Conservation (phyloP, 495 filamentous ascomycete genomes). For the Talaromyces ruber region DNA sequence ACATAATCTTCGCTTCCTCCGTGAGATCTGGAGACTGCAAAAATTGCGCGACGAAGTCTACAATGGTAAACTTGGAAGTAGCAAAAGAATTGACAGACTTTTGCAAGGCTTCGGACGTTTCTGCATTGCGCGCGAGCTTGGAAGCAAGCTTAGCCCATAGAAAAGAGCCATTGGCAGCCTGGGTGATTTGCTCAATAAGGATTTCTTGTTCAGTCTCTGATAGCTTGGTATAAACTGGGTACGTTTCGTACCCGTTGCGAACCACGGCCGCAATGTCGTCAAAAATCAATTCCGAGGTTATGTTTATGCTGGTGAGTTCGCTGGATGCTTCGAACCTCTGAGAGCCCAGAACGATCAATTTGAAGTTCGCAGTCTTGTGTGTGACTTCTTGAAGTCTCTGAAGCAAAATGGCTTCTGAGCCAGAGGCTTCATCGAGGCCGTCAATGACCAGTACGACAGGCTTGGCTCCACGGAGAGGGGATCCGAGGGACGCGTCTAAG, state of each 20-base stretch:
- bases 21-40: conserved; percentile 12
- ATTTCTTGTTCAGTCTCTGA: conserved; percentile 20
- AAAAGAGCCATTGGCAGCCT: conserved; percentile 27
- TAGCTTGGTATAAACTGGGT: conserved; percentile 11
- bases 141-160: conserved; percentile 29
- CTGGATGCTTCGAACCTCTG: conserved; percentile 14
- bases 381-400: conserved; percentile 18
- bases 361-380: conserved; percentile 16
- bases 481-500: conserved; percentile 8
- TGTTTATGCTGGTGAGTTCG: conserved; percentile 12
- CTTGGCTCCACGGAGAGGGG: conserved; percentile 20
- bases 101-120: conserved; percentile 13
- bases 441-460: conserved; percentile 28
- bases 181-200: conserved; percentile 22
- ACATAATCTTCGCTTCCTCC: conserved; percentile 19
- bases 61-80: conserved; percentile 16
- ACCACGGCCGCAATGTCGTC: conserved; percentile 21
- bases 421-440: conserved; percentile 25
- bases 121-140: conserved; percentile 18
- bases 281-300: conserved; percentile 13
- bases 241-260: conserved; percentile 12
- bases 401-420: conserved; percentile 19
- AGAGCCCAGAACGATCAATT: conserved; percentile 22
- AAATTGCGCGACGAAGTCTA: conserved; percentile 20
- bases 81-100: conserved; percentile 17